A percentile compares a stretch with the other conserved stretches of the same genome.
These are phyloP conservation scores for Xylaria sp. DNA, from an alignment of 2,329 filamentous ascomycete species.

Conservation along the genomic window DNA sequence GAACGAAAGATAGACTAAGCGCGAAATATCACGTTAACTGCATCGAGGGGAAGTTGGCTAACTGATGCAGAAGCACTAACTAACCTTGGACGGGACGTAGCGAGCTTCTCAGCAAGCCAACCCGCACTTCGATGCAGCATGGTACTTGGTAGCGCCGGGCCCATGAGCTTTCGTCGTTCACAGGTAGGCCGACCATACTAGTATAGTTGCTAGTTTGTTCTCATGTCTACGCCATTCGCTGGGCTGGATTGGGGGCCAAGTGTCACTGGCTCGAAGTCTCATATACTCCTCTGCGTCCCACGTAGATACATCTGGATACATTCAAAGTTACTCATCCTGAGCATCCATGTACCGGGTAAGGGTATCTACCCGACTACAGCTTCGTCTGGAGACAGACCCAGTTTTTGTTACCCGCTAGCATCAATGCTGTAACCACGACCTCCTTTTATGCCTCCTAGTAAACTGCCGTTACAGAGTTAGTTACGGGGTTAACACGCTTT, in stretches of 20 bases:
- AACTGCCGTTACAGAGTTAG: neutral
- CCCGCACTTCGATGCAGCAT: conserved; percentile 6
- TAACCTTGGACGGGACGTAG: conserved; percentile 5
- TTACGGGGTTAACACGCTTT: neutral
- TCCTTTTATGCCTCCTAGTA: neutral
- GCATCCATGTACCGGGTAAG: neutral
- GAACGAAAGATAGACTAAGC: conserved; percentile 9
- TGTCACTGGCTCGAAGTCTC: neutral
- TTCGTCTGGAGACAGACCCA: neutral
- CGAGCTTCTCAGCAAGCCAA: conserved; percentile 8
- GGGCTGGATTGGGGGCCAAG: neutral
- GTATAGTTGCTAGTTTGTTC: no score
- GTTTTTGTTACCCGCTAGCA: neutral
- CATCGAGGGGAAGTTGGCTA: conserved; percentile 7
- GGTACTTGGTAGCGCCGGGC: conserved; percentile 16
- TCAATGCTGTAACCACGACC: neutral
- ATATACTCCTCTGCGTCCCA: neutral
- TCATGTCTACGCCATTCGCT: neutral
- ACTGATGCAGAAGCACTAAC: conserved; percentile 7
- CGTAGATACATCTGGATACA: neutral
- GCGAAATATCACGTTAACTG: neutral
- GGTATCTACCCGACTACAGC: neutral
- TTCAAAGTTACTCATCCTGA: neutral
- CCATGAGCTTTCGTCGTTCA: conserved; percentile 6
- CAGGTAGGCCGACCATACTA: neutral